Base-by-base conservation (phyloP, 192 early-diverging fungal species). In the Coemansia sp. region DNA sequence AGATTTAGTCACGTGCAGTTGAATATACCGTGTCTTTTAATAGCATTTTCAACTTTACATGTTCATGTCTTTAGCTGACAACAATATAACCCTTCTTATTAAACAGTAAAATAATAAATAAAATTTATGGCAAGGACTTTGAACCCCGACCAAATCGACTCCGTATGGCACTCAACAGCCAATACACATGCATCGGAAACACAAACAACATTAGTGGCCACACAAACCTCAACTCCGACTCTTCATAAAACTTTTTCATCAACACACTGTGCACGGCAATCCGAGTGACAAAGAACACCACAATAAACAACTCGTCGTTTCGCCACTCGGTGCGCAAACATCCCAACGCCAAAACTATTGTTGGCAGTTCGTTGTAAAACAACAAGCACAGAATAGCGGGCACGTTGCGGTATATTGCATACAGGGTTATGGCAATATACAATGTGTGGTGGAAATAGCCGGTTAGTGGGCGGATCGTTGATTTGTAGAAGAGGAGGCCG, bases 361-460 rank as follows among this genome's bases (percentile, higher is more conserved):
- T 88, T 8, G 88, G 88, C 3, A 81, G 41, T 64, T 89, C 88
- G 27, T 88, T 72, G 38, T 82, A 64, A 45, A 85, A 84, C 62
- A 85, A 65, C 17, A 82, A 57, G 15, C 86, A 69, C 29, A 87
- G 70, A 10, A 79, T 64, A 0, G 75, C 63, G 0, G 75, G 64
- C 22, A 78, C 66, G 11, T 59, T 60, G 3, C 65, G 54, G 0
- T n/a, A 24, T 25, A 75, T 66, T 15, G 83, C 59, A 64, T 74
- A 69, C 9, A 82, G 15, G 0, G 61, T 35, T 17, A 78, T 45
- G 2, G 57, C 57, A n/a, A 72, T 72, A 58, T 86, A 89, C 29
- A 83, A 62, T 19, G 74, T 79, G 59, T 89, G 88, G 68, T 89
- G 88, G 32, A 88, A 79, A 69, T 85, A 89, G 5, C 87, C 88